Conservation (phyloP, 176 grass and related monocot genomes). For the Thalia dealbata region DNA sequence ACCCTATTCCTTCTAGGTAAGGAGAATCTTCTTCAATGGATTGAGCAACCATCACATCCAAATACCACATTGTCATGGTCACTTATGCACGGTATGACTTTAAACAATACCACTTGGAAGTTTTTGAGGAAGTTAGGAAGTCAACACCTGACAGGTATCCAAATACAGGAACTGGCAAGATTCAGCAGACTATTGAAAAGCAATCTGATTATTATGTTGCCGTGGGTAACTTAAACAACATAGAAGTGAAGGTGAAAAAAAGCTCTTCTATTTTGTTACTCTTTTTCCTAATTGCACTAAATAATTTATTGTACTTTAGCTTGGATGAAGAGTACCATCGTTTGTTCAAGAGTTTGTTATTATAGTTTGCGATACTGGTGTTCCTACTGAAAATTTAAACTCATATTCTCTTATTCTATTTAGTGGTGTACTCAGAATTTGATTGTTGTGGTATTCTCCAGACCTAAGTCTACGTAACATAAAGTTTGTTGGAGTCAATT, state of each 20-base stretch:
- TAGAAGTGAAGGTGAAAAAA: conserved; percentile 24
- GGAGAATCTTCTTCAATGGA: conserved; percentile 29
- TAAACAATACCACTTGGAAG: neutral
- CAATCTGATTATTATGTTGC: conserved; percentile 40
- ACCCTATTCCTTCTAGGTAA: conserved; percentile 30
- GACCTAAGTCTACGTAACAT: too few relatives aligned
- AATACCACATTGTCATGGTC: conserved; percentile 40
- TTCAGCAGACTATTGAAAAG: conserved; percentile 27
- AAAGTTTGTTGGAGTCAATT: too few relatives aligned
- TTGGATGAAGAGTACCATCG: neutral
- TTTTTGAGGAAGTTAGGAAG: neutral
- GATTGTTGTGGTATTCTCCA: too few relatives aligned
- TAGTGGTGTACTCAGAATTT: too few relatives aligned
- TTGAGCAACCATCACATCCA: conserved; percentile 36
- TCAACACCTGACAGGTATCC: neutral
- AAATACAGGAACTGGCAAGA: conserved; percentile 42
- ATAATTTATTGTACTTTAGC: neutral
- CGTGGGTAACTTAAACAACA: conserved; percentile 44
- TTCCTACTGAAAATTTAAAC: neutral
- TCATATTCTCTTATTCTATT: too few relatives aligned
- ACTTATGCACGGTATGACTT: conserved; percentile 30
- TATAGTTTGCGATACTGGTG: neutral
- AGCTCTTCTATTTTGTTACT: neutral
- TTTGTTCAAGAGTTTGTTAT: neutral
- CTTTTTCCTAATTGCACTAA: neutral